A percentile compares a stretch with the other conserved stretches of the same genome.
Conservation (phyloP, 2,329 filamentous ascomycete species). For the Beauveria scarabaeidicola region DNA sequence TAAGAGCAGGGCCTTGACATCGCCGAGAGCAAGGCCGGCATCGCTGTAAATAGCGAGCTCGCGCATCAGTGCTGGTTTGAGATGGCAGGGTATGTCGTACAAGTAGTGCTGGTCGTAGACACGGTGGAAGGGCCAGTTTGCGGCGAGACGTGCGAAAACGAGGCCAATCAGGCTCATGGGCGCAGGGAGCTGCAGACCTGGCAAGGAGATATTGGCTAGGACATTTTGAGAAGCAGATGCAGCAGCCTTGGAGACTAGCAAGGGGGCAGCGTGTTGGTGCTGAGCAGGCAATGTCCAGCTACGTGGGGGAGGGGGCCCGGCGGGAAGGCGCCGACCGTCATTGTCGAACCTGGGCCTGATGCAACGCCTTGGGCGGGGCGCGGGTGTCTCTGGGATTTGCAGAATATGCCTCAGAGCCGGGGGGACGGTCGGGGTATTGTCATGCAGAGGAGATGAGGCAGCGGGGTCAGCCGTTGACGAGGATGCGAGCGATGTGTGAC, state of each 20-base stretch:
- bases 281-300: constrained; percentile 39
- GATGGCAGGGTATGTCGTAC: constrained; percentile 43
- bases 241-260: not conserved
- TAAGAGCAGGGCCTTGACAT: constrained; percentile 39
- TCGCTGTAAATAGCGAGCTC: constrained; percentile 37
- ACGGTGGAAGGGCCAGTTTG: constrained; percentile 47
- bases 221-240: not conserved
- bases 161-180: constrained; percentile 43
- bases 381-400: constrained; percentile 48
- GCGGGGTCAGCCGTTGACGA: constrained; percentile 19
- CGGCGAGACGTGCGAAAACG: constrained; percentile 40
- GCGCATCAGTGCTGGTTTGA: constrained; percentile 44
- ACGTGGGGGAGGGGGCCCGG: constrained; percentile 50
- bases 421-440: constrained; percentile 44
- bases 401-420: constrained; percentile 51
- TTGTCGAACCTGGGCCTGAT: constrained; percentile 34
- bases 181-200: constrained; percentile 35
- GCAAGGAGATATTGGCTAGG: constrained; percentile 27
- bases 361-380: constrained; percentile 39
- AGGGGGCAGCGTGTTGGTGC: constrained; percentile 2
- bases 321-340: constrained; percentile 42
- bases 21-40: constrained; percentile 40
- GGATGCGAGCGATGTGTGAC: constrained; percentile 32
- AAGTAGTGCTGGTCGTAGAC: constrained; percentile 50
- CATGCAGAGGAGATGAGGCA: constrained; percentile 17